These are phyloP conservation scores for Cyberlindnera euphorbiae DNA, from an alignment of 805 yeast genomes.

Conservation along the genomic window DNA sequence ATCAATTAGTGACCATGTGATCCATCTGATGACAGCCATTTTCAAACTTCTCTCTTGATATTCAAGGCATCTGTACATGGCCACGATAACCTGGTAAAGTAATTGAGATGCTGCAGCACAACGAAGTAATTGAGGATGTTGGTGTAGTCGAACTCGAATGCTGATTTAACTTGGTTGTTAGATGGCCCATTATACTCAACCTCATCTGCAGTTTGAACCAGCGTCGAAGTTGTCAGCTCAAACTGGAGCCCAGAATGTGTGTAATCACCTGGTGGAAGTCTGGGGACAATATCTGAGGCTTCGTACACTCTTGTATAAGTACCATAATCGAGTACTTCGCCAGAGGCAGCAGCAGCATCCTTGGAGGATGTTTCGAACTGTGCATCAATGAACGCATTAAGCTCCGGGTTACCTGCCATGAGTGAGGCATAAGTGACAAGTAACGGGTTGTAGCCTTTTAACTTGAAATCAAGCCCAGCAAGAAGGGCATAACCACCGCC, in stretches of 20 bases:
- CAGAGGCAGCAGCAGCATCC: constrained; percentile 26
- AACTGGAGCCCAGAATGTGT: constrained; percentile 32
- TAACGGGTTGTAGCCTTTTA: constrained; percentile 52
- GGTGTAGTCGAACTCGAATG: constrained; percentile 5
- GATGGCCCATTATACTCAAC: constrained; percentile 3
- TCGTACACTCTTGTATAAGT: constrained; percentile 51
- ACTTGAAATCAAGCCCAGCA: constrained; percentile 55
- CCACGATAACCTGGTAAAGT: constrained; percentile 19
- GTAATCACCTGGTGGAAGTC: constrained; percentile 47
- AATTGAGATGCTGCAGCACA: constrained; percentile 19
- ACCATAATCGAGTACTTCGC: constrained; percentile 25
- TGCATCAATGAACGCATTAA: constrained; percentile 48
- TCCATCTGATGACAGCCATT: too few relatives aligned
- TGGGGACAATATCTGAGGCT: constrained; percentile 53
- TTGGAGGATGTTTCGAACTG: constrained; percentile 38
- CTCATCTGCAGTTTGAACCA: constrained; percentile 15
- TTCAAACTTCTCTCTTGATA: constrained; percentile 1
- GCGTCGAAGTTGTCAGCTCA: constrained; percentile 30
- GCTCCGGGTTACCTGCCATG: constrained; percentile 50
- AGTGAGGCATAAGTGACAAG: constrained; percentile 64
- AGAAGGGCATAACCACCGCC: constrained; percentile 69
- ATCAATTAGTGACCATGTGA: too few relatives aligned
- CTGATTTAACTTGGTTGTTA: constrained; percentile 9
- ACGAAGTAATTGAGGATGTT: constrained; percentile 14
- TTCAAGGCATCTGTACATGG: constrained; percentile 20